Conservation (phyloP, 2,329 filamentous ascomycete genomes). For the Colletotrichum lindemuthianum region DNA sequence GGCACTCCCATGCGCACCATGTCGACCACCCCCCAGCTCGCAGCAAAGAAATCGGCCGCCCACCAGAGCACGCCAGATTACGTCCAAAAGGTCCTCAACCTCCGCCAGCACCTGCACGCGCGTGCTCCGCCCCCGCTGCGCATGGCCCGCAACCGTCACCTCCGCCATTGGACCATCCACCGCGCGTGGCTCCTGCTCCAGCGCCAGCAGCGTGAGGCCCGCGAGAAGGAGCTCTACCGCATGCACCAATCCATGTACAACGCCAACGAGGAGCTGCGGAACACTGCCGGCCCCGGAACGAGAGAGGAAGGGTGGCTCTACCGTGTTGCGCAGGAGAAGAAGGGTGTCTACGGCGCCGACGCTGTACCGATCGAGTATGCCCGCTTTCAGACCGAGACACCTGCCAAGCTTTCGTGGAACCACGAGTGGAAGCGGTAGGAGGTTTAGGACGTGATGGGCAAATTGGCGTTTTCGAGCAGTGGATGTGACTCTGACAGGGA, state of each 20-base stretch:
- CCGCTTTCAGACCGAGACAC: constrained; percentile 84
- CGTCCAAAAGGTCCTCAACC: constrained; percentile 54
- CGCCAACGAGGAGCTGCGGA: constrained; percentile 86
- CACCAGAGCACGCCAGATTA: constrained; percentile 48
- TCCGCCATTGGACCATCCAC: constrained; percentile 99
- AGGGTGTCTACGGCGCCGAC: constrained; percentile 77
- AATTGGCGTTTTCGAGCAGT: not conserved
- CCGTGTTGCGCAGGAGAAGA: constrained; percentile 90
- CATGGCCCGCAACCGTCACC: constrained; percentile 85
- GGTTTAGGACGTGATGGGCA: not conserved
- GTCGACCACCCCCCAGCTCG: constrained; percentile 41
- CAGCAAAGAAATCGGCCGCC: constrained; percentile 39
- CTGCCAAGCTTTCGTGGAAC: constrained; percentile 85
- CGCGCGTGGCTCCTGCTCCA: constrained; percentile 90
- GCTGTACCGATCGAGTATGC: constrained; percentile 93
- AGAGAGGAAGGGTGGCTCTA: constrained; percentile 79
- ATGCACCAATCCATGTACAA: constrained; percentile 83
- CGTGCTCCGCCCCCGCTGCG: constrained; percentile 76
- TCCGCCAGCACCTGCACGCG: constrained; percentile 60
- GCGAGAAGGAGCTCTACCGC: constrained; percentile 78
- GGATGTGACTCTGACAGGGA: not conserved
- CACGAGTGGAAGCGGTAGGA: constrained; percentile 82
- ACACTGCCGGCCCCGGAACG: constrained; percentile 64
- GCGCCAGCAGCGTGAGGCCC: constrained; percentile 71
- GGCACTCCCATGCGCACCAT: constrained; percentile 36